Evolutionary conservation across 176 grass and related monocot species (phyloP).

Genomic region (Zea luxurians): DNA sequence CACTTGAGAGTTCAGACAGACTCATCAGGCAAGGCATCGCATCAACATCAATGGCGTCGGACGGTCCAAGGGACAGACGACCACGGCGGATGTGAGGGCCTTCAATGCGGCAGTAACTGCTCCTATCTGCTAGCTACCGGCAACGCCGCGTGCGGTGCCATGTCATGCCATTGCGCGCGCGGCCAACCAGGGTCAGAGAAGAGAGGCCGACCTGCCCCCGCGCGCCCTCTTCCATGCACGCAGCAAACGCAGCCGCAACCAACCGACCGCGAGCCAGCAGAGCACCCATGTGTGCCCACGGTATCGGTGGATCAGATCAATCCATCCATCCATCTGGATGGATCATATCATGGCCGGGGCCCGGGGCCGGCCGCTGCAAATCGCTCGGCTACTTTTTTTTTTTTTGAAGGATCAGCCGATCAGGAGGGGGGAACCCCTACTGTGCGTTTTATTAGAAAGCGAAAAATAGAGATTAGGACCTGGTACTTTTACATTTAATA

Average conservation of each 20-base stretch:
- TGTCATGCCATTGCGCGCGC: not conserved
- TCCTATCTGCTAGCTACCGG: not conserved
- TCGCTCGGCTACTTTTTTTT: not conserved
- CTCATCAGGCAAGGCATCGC: too few relatives aligned
- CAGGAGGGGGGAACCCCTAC: too few relatives aligned
- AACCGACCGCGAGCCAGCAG: not conserved
- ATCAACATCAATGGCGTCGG: not conserved
- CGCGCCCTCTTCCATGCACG: not conserved
- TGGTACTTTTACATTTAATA: too few relatives aligned
- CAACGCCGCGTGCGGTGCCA: not conserved
- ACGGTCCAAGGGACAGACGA: not conserved
- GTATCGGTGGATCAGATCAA: not conserved
- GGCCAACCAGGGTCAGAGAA: not conserved
- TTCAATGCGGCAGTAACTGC: slow-evolving; percentile 16
- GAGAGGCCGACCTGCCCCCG: not conserved
- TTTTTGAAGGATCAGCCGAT: too few relatives aligned
- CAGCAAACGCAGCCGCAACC: not conserved
- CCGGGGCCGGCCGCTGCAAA: not conserved
- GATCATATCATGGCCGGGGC: not conserved
- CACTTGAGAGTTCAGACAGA: too few relatives aligned
- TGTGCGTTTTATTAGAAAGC: too few relatives aligned
- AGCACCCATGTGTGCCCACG: not conserved
- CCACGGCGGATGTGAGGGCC: not conserved
- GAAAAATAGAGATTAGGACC: too few relatives aligned
- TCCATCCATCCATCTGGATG: not conserved